These are phyloP conservation scores for Pseudoturritis turrita DNA, from an alignment of 345 rosid genomes.

Conservation along the genomic window DNA sequence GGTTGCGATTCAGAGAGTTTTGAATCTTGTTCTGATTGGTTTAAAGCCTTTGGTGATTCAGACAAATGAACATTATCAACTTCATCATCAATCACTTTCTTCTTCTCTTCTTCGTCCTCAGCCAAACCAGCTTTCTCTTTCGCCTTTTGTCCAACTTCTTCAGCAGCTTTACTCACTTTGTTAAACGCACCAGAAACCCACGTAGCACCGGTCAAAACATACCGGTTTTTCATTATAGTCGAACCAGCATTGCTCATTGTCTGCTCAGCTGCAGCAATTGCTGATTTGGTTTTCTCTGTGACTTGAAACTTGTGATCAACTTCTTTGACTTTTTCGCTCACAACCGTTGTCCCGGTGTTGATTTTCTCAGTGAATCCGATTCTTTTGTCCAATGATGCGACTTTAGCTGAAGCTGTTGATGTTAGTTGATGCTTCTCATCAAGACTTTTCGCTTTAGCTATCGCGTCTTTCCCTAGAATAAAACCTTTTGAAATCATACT, in stretches of 20 bases:
- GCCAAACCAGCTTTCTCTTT: constrained; percentile 66
- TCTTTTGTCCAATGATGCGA: constrained; percentile 65
- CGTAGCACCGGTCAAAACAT: constrained; percentile 57
- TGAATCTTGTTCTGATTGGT: constrained; percentile 26
- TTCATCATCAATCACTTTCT: constrained; percentile 55
- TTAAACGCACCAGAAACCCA: constrained; percentile 82
- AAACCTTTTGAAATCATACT: constrained; percentile 82
- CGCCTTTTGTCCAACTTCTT: constrained; percentile 88
- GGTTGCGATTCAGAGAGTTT: background rate
- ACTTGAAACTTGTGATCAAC: constrained; percentile 91
- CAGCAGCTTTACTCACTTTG: constrained; percentile 83
- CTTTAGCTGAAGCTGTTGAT: constrained; percentile 77
- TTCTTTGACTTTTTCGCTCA: constrained; percentile 72
- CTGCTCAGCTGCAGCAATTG: constrained; percentile 73
- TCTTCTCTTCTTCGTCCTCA: constrained; percentile 52
- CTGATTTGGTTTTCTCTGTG: constrained; percentile 81
- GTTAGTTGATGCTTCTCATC: constrained; percentile 84
- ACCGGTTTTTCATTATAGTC: constrained; percentile 80
- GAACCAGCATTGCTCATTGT: constrained; percentile 71
- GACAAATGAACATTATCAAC: constrained; percentile 61
- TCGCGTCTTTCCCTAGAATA: constrained; percentile 76
- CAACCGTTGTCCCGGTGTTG: constrained; percentile 54
- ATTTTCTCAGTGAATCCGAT: constrained; percentile 73
- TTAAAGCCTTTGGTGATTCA: constrained; percentile 47
- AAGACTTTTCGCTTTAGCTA: constrained; percentile 65